Conservation (phyloP, 768 basidiomycete genomes). For the Coprinellus micaceus region DNA sequence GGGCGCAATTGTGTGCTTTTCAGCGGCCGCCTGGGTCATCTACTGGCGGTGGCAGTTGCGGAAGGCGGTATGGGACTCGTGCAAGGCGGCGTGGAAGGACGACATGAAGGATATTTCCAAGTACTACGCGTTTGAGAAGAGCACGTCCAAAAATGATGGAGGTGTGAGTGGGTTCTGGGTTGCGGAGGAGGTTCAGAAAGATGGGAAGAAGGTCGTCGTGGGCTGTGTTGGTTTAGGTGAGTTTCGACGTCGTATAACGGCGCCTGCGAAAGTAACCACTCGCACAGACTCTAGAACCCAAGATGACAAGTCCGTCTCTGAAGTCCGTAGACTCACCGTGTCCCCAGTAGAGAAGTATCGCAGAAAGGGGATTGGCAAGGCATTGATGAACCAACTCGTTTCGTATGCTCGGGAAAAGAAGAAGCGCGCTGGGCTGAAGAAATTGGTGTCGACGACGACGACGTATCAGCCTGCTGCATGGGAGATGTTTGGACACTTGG, state of each 20-base stretch:
- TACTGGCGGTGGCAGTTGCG: background rate
- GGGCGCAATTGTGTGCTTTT: background rate
- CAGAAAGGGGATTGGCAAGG: background rate
- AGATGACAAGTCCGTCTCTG: background rate
- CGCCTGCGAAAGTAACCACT: background rate
- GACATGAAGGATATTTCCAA: background rate
- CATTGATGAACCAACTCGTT: background rate
- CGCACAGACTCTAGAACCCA: background rate
- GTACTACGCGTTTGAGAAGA: background rate
- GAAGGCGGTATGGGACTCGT: background rate
- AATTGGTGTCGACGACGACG: background rate
- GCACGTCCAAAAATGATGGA: background rate
- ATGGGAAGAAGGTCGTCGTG: background rate
- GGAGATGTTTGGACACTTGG: background rate
- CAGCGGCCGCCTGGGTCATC: background rate
- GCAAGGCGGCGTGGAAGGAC: background rate
- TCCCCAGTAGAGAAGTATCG: background rate
- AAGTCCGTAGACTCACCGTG: background rate
- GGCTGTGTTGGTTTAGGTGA: background rate
- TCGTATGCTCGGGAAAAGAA: background rate
- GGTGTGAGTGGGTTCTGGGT: conserved; percentile 3
- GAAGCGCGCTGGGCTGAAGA: background rate
- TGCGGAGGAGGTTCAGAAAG: background rate
- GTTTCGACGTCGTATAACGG: background rate
- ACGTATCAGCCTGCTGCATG: background rate